A percentile compares a stretch with the other conserved stretches of the same genome.
phyloP scores from a whole-genome alignment of 345 rosid genomes.

The Barbarea vulgaris region DNA sequence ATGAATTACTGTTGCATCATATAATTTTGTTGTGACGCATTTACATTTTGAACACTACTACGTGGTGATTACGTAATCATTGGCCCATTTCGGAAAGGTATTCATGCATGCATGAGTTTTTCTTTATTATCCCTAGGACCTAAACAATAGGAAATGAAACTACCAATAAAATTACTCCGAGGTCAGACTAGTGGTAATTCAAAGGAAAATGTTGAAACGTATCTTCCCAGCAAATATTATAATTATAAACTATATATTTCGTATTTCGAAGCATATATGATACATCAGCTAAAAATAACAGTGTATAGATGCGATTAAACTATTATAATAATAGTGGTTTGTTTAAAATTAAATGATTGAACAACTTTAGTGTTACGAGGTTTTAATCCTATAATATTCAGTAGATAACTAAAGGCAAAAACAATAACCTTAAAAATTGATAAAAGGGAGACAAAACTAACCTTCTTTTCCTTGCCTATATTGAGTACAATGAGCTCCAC shows the following conservation, averaged over 20 bases:
- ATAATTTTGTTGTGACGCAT: conserved; percentile 13
- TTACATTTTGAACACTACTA: background rate
- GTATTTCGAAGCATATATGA: background rate
- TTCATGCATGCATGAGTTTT: conserved; percentile 13
- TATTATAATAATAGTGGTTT: background rate
- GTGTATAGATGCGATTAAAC: background rate
- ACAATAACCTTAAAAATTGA: conserved; percentile 3
- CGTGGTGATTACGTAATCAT: conserved; percentile 8
- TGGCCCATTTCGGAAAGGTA: background rate
- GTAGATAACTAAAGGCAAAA: background rate
- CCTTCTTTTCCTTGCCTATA: conserved; percentile 89
- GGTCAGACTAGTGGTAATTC: background rate
- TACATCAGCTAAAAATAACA: background rate
- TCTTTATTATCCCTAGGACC: background rate
- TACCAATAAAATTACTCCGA: background rate
- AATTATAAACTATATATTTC: background rate
- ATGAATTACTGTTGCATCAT: background rate
- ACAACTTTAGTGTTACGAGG: background rate
- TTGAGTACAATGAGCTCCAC: conserved; percentile 95
- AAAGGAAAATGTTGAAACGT: conserved; percentile 9
- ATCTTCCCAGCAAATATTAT: background rate
- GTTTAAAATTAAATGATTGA: conserved; percentile 14
- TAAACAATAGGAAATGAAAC: background rate
- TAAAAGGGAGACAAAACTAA: conserved; percentile 29
- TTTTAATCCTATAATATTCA: background rate